Percentiles rank a stretch among this genome's conserved stretches.
Evolutionary conservation across 2,329 filamentous ascomycete species (phyloP).

Genomic region (Colletotrichum melonis): DNA sequence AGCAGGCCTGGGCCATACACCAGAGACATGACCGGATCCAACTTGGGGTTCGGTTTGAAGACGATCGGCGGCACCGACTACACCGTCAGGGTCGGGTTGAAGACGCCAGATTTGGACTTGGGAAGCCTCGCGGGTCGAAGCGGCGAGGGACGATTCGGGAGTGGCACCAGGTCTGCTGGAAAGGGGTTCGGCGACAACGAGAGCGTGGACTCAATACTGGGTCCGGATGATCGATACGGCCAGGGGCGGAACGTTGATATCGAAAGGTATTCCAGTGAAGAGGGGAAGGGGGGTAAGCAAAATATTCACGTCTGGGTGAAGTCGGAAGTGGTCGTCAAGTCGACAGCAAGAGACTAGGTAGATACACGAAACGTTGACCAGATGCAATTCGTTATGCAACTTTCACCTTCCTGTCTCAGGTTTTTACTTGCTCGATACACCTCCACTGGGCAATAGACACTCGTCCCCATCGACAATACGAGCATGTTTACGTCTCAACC

Average conservation of each 20-base stretch:
- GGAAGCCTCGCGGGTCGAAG: background rate
- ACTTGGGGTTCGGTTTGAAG: conserved; percentile 12
- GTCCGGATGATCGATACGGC: background rate
- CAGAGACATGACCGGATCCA: conserved; percentile 21
- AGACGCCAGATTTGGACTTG: conserved; percentile 23
- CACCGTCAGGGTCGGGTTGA: conserved; percentile 23
- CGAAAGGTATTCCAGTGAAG: conserved; percentile 6
- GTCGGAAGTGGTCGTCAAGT: conserved; percentile 25
- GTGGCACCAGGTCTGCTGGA: background rate
- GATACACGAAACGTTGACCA: too few species aligned
- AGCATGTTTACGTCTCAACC: background rate
- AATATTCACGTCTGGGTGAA: conserved; percentile 24
- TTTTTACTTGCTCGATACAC: too few species aligned
- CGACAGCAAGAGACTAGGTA: background rate
- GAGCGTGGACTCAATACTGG: conserved; percentile 29
- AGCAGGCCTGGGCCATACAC: conserved; percentile 24
- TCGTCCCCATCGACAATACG: background rate
- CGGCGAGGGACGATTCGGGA: background rate
- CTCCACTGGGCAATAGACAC: too few species aligned
- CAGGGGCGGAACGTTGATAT: background rate
- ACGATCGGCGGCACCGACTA: conserved; percentile 34
- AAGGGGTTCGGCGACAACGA: conserved; percentile 21
- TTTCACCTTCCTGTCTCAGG: too few species aligned
- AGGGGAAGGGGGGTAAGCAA: background rate
- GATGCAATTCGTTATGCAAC: too few species aligned